A percentile compares a stretch with the other conserved stretches of the same genome.
phyloP scores from a whole-genome alignment of 768 basidiomycete species.

The Gloeopeniophorella convolvens region DNA sequence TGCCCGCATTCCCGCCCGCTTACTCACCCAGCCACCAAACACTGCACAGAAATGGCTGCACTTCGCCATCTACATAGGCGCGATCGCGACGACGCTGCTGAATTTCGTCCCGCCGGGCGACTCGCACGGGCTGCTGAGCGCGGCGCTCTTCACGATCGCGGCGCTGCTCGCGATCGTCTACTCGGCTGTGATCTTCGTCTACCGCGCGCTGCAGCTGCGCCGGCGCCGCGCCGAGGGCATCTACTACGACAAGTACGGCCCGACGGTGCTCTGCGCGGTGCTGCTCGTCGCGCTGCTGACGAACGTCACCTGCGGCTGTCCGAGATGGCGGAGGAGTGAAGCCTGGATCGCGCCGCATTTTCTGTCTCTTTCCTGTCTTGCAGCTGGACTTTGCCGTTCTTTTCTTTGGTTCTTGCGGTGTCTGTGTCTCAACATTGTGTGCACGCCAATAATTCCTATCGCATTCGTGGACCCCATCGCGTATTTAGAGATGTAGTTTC shows the following conservation, averaged over 20 bases:
- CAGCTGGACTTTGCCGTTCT: too few species aligned
- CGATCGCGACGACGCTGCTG: conserved; percentile 83
- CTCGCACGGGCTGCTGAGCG: conserved; percentile 74
- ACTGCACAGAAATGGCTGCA: conserved; percentile 84
- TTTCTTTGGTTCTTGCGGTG: too few species aligned
- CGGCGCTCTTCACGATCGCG: conserved; percentile 83
- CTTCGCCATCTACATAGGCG: conserved; percentile 79
- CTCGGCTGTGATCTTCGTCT: conserved; percentile 73
- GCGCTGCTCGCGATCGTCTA: conserved; percentile 87
- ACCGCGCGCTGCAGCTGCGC: conserved; percentile 63
- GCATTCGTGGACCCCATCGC: too few species aligned
- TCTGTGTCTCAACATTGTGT: too few species aligned
- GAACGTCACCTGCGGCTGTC: conserved; percentile 67
- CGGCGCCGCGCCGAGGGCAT: conserved; percentile 67
- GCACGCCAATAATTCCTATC: too few species aligned
- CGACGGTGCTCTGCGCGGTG: conserved; percentile 64
- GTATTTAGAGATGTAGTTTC: too few species aligned
- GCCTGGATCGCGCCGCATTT: too few species aligned
- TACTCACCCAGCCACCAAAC: too few species aligned
- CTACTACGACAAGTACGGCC: conserved; percentile 89
- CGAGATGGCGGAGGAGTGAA: conserved; percentile 36
- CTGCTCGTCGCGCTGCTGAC: conserved; percentile 63
- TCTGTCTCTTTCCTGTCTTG: too few species aligned
- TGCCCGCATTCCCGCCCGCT: too few species aligned
- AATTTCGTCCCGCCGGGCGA: conserved; percentile 78